Conservation (phyloP, 345 rosid genomes). For the Dovyalis caffra region DNA sequence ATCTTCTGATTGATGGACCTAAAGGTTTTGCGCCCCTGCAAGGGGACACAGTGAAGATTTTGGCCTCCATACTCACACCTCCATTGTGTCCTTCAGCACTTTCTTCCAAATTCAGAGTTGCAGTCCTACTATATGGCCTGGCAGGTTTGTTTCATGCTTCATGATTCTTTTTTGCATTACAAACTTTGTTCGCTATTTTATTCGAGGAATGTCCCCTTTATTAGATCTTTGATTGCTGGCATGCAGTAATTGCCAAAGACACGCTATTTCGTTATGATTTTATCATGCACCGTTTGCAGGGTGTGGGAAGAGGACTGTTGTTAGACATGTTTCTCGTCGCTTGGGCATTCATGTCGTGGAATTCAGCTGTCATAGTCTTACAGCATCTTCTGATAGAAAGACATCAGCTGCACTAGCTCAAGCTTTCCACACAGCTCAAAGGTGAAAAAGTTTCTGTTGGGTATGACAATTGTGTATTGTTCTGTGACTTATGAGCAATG, state of each 20-base stretch:
- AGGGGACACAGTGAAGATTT: constrained; percentile 53
- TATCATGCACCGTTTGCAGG: constrained; percentile 45
- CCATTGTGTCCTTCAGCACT: constrained; percentile 77
- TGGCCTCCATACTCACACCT: constrained; percentile 80
- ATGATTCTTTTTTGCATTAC: constrained; percentile 16
- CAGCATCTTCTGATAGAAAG: constrained; percentile 72
- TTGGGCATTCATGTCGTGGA: constrained; percentile 92
- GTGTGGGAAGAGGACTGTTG: constrained; percentile 86
- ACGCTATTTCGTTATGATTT: neutral
- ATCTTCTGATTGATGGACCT: constrained; percentile 48
- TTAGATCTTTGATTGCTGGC: constrained; percentile 9
- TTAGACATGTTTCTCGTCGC: constrained; percentile 68
- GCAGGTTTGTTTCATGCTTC: constrained; percentile 47
- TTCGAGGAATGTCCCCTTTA: neutral
- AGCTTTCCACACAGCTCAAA: constrained; percentile 80
- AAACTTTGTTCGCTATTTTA: neutral
- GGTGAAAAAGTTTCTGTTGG: constrained; percentile 48
- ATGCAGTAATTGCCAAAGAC: neutral
- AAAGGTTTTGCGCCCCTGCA: constrained; percentile 61
- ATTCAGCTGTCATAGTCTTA: constrained; percentile 78
- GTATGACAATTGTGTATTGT: constrained; percentile 8
- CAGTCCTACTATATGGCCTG: constrained; percentile 74
- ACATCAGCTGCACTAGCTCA: constrained; percentile 72
- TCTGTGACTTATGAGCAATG: constrained; percentile 2
- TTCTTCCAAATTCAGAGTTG: constrained; percentile 83